A percentile compares a stretch with the other conserved stretches of the same genome.
phyloP scores from a whole-genome alignment of 1,284 basidiomycete genomes.

The Puccinia horiana region DNA sequence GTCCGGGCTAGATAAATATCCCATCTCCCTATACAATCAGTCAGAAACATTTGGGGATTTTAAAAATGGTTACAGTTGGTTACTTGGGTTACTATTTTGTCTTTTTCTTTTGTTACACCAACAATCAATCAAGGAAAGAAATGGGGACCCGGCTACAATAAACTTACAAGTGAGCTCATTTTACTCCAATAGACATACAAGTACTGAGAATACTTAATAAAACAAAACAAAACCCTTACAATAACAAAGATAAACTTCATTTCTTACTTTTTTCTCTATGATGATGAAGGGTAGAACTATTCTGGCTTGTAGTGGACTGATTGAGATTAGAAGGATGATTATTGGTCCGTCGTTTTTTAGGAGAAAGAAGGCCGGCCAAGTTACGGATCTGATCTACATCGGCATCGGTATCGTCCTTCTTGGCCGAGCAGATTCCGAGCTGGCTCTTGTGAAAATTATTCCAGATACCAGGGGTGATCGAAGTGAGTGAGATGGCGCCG shows the following conservation, averaged over 20 bases:
- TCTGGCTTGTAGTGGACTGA: slow-evolving; percentile 12
- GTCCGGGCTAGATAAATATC: too few relatives aligned
- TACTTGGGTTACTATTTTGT: not conserved
- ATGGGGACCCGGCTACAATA: not conserved
- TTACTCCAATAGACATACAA: slow-evolving; percentile 15
- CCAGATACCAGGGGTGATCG: slow-evolving; percentile 48
- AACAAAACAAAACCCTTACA: slow-evolving; percentile 13
- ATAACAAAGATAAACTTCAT: not conserved
- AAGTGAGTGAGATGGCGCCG: slow-evolving; percentile 25
- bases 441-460: slow-evolving; percentile 50
- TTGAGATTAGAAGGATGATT: slow-evolving; percentile 9
- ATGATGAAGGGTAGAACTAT: slow-evolving; percentile 5
- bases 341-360: slow-evolving; percentile 27
- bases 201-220: not conserved
- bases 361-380: slow-evolving; percentile 26
- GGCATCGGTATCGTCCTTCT: slow-evolving; percentile 45
- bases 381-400: slow-evolving; percentile 46
- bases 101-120: not conserved
- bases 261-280: slow-evolving; percentile 31
- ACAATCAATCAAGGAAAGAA: not conserved
- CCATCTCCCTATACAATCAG: not conserved
- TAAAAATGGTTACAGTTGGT: not conserved
- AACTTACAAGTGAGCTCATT: not conserved
- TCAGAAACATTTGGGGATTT: not conserved
- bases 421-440: slow-evolving; percentile 43